Conservation (phyloP, 176 grass and related monocot species). For the Oryza punctata region DNA sequence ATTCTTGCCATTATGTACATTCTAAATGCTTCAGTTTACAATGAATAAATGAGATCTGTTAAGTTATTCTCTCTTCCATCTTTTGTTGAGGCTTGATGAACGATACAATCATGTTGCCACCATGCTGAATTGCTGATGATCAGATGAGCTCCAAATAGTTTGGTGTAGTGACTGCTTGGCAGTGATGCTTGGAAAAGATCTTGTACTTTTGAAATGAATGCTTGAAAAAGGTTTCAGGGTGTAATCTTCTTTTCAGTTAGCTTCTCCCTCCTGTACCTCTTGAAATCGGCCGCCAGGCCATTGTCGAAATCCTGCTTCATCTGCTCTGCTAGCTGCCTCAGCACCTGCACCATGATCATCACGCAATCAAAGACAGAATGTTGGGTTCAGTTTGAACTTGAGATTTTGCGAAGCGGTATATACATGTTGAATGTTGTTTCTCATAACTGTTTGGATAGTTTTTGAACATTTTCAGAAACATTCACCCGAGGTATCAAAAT, state of each 20-base stretch:
- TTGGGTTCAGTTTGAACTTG: too few species aligned
- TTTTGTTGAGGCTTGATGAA: neutral
- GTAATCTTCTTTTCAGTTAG: conserved; percentile 41
- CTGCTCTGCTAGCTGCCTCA: conserved; percentile 67
- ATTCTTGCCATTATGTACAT: conserved; percentile 42
- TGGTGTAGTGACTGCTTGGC: neutral
- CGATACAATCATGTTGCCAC: neutral
- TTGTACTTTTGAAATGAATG: neutral
- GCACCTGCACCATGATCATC: conserved; percentile 41
- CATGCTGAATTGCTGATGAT: neutral
- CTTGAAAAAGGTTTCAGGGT: neutral
- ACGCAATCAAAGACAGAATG: neutral
- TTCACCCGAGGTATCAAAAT: too few species aligned
- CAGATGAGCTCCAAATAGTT: neutral
- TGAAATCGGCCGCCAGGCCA: conserved; percentile 64
- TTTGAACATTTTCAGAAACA: too few species aligned
- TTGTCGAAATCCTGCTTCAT: conserved; percentile 76
- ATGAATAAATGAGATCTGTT: conserved; percentile 44
- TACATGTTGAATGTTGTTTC: too few species aligned
- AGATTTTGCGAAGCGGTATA: too few species aligned
- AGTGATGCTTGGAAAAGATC: conserved; percentile 1
- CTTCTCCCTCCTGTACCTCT: conserved; percentile 63
- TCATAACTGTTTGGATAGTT: too few species aligned
- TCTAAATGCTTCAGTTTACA: neutral
- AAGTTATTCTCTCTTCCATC: neutral